Evolutionary conservation across 2,329 filamentous ascomycete species (phyloP), one percentile per base, ranked within the genome.

Genomic region (Rugonectria rugulosa): DNA sequence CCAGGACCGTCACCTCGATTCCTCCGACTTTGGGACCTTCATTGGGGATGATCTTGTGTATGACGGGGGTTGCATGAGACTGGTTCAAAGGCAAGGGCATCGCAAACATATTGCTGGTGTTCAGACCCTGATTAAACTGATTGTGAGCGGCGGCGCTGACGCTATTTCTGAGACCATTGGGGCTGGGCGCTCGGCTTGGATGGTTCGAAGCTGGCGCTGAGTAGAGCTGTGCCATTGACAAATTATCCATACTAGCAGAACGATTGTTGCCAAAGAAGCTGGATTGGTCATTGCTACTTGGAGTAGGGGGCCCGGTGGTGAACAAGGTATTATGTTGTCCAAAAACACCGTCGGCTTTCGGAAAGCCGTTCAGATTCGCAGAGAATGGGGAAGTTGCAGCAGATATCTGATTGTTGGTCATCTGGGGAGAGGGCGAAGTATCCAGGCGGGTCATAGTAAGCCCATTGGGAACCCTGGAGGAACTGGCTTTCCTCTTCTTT

Each of bases 371-470:
- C 3, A 77, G 65, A 23, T 72, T 79, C 3, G 82, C 76, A 3
- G 82, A 79, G 60, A 84, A 87, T 2, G 84, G 82, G 5, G 83
- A 86, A 2, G 79, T 76, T 3, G 78, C 67, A 51, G 69, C 63
- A 58, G 75, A 68, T 66, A 77, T 68, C 65, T 82, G 68, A 62
- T 73, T 56, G 45, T 65, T 67, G 12, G 66, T 72, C 69, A 61
- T 74, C 59, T 72, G 77, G 59, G 69, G 75, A 57, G 73, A 74
- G 63, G 70, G 80, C 43, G 73, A 77, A 2, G 85, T 87, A 63
- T 95, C 90, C 29, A 95, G 79, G 51, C 86, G 86, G 2, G 92
- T 96, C 92, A 97, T 96, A 7, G 88, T 84, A 64, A 96, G 75
- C 14, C 85, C 87, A 15, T 83, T 86, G 1, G 91, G 90, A 12